Conservation (phyloP, 192 early-diverging fungal genomes). For the Piromyces finnis region DNA sequence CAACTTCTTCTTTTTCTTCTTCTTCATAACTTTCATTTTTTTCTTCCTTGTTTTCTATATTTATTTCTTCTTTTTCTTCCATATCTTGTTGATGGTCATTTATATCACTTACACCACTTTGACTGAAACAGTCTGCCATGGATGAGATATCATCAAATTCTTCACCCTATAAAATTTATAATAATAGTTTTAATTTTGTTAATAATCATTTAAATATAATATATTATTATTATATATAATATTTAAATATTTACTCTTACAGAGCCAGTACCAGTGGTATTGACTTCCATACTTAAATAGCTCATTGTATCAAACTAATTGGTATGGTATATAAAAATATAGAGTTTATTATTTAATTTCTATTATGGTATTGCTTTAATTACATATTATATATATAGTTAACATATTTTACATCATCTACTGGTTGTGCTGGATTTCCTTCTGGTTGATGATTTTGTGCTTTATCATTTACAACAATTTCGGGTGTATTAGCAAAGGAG, state of each 20-base stretch:
- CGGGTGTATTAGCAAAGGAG: not conserved
- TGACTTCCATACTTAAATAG: conserved; percentile 56
- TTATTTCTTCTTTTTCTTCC: not conserved
- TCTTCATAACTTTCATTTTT: not conserved
- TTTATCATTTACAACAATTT: not conserved
- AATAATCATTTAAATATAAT: no score
- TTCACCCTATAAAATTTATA: no score
- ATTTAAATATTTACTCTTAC: conserved; percentile 21
- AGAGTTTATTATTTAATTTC: not conserved
- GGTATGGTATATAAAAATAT: no score
- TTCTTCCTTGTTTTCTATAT: not conserved
- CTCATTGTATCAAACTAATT: conserved; percentile 32
- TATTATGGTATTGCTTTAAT: no score
- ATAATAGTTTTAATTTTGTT: no score
- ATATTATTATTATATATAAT: no score
- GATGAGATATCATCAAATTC: not conserved
- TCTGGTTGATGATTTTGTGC: not conserved
- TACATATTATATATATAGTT: no score
- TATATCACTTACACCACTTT: not conserved
- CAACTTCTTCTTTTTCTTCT: not conserved
- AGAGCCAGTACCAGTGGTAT: conserved; percentile 61
- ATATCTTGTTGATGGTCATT: not conserved
- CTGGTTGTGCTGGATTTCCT: not conserved
- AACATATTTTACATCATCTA: not conserved
- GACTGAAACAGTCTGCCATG: not conserved